Conservation (phyloP, 2,329 filamentous ascomycete genomes). For the Ascochyta viciae-villosae region DNA sequence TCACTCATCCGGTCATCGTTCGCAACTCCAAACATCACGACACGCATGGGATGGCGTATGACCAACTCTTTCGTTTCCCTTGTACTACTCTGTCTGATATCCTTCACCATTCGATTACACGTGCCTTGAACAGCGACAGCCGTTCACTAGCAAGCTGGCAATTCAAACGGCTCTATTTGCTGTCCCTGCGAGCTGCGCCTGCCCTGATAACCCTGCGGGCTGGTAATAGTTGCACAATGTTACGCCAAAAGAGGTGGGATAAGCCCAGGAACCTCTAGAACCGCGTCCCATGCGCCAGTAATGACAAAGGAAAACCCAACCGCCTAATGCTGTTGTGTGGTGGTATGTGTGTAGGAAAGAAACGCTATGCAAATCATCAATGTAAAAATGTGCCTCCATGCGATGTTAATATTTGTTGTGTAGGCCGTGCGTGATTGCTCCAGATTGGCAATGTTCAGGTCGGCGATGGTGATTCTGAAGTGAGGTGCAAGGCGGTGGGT, state of each 20-base stretch:
- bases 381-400: slow-evolving; percentile 30
- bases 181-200: background rate
- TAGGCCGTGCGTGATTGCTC: background rate
- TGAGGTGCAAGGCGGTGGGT: background rate
- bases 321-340: slow-evolving; percentile 35
- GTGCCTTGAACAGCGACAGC: background rate
- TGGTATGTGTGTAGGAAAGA: slow-evolving; percentile 24
- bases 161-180: slow-evolving; percentile 4
- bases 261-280: slow-evolving; percentile 9
- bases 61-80: slow-evolving; percentile 2
- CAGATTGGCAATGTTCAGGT: background rate
- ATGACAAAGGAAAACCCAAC: slow-evolving; percentile 20
- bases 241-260: slow-evolving; percentile 22
- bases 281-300: slow-evolving; percentile 19
- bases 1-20: background rate
- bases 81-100: background rate
- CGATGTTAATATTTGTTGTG: slow-evolving; percentile 15
- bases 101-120: background rate
- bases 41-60: background rate
- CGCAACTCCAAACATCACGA: background rate
- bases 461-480: background rate
- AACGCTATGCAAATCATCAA: slow-evolving; percentile 50
- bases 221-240: slow-evolving; percentile 23
- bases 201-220: background rate
- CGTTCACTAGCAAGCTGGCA: background rate